phyloP scores from a whole-genome alignment of 306 rosid species.

The Senna tora region DNA sequence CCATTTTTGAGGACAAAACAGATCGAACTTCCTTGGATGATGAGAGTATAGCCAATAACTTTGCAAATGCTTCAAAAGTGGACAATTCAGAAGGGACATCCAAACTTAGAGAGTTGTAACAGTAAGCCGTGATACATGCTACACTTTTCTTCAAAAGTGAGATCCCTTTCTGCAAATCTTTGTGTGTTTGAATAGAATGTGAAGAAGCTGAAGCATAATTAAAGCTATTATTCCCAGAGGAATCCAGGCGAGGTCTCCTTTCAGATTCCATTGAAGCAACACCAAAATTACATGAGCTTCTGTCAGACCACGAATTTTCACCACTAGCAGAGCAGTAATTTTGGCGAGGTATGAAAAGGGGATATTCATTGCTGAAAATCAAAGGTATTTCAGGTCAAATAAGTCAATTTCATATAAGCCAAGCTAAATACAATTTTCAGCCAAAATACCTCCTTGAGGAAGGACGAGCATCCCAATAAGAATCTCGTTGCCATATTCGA shows the following conservation, averaged over 20 bases:
- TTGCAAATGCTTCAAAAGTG: constrained; percentile 92
- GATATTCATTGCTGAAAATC: constrained; percentile 84
- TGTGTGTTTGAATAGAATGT: constrained; percentile 79
- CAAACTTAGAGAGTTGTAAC: constrained; percentile 76
- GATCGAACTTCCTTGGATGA: constrained; percentile 95
- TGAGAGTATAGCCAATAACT: constrained; percentile 80
- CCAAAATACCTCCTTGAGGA: constrained; percentile 76
- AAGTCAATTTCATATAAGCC: constrained; percentile 28
- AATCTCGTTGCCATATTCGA: constrained; percentile 96
- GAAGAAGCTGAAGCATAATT: constrained; percentile 76
- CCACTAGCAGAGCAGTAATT: constrained; percentile 80
- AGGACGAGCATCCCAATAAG: constrained; percentile 87
- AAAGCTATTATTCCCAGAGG: constrained; percentile 79
- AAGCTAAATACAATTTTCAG: constrained; percentile 26
- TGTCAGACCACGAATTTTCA: constrained; percentile 94
- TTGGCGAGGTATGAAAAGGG: constrained; percentile 94
- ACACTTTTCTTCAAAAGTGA: constrained; percentile 93
- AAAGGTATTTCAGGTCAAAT: constrained; percentile 39
- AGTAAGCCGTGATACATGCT: constrained; percentile 86
- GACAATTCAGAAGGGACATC: constrained; percentile 91
- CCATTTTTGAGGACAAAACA: constrained; percentile 71
- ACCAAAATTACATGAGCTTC: constrained; percentile 92
- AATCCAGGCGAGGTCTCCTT: constrained; percentile 72
- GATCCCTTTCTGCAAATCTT: constrained; percentile 93
- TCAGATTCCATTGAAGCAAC: constrained; percentile 95